Conservation (phyloP, 768 basidiomycete genomes). For the Mycena galericulata region DNA sequence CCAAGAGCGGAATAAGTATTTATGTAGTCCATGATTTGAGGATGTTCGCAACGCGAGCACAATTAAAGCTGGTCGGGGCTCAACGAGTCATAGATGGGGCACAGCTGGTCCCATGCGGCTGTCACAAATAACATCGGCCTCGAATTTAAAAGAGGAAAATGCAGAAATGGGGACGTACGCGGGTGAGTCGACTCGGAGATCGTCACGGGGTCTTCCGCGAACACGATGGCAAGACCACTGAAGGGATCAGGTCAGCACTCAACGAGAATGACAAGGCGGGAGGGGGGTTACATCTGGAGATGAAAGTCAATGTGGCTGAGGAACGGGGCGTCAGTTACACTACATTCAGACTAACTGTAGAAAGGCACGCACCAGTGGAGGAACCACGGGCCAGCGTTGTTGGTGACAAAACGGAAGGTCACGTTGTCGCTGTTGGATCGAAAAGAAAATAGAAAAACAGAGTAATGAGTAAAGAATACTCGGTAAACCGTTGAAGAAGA, state of each 20-base stretch:
- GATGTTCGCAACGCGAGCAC: too few relatives aligned
- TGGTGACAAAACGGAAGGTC: slow-evolving; percentile 51
- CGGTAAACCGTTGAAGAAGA: not conserved
- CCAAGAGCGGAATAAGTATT: too few relatives aligned
- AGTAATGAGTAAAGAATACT: slow-evolving; percentile 38
- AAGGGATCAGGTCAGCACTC: not conserved
- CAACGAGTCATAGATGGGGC: slow-evolving; percentile 40
- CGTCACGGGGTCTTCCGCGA: slow-evolving; percentile 29
- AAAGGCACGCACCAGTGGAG: slow-evolving; percentile 28
- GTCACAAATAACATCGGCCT: not conserved
- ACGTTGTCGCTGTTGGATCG: not conserved
- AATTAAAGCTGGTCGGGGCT: slow-evolving; percentile 12
- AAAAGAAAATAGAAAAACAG: slow-evolving; percentile 43
- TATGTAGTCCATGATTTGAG: too few relatives aligned
- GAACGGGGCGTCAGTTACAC: not conserved
- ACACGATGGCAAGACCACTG: slow-evolving; percentile 38
- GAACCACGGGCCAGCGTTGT: slow-evolving; percentile 47
- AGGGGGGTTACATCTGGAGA: slow-evolving; percentile 35
- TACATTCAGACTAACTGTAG: slow-evolving; percentile 8
- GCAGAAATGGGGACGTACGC: slow-evolving; percentile 5
- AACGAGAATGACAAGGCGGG: not conserved
- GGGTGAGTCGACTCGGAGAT: slow-evolving; percentile 19
- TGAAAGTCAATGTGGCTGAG: slow-evolving; percentile 47
- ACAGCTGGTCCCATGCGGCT: slow-evolving; percentile 39
- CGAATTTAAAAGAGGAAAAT: not conserved